Evolutionary conservation across 768 basidiomycete genomes (phyloP).

Genomic region (Tylopilus rubrobrunneus): DNA sequence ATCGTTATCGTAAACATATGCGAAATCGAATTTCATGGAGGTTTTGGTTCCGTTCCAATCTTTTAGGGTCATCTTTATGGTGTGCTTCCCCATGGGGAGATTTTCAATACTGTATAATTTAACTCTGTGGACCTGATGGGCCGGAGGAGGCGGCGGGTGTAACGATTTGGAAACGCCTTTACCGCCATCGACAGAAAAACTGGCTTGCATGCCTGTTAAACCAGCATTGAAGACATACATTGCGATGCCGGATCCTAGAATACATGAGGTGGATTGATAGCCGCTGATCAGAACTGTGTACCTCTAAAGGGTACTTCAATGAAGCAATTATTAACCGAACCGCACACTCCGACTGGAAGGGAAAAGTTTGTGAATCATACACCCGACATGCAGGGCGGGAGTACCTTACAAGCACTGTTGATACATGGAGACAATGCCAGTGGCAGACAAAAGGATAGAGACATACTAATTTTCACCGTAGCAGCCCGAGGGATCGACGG

Average conservation of each 20-base stretch:
- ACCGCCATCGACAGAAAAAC: constrained; percentile 18
- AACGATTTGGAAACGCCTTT: not conserved
- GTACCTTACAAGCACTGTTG: constrained; percentile 19
- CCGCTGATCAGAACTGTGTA: not conserved
- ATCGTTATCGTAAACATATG: constrained; percentile 17
- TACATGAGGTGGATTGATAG: not conserved
- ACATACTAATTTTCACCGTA: constrained; percentile 27
- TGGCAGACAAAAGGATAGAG: too few relatives aligned
- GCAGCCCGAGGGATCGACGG: constrained; percentile 15
- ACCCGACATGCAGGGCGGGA: not conserved
- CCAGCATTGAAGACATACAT: constrained; percentile 27
- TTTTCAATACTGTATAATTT: constrained; percentile 14
- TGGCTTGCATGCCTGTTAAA: constrained; percentile 17
- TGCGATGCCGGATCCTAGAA: constrained; percentile 22
- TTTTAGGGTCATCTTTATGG: constrained; percentile 20
- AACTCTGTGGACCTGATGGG: constrained; percentile 8
- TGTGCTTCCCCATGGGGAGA: constrained; percentile 14
- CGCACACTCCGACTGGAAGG: constrained; percentile 17
- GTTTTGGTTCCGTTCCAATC: constrained; percentile 15
- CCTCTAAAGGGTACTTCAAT: constrained; percentile 21
- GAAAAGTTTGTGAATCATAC: not conserved
- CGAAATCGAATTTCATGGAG: constrained; percentile 27
- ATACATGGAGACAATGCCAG: not conserved
- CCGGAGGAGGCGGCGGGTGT: constrained; percentile 5
- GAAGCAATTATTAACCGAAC: constrained; percentile 10